Base-by-base conservation (phyloP, 495 filamentous ascomycete species). In the Oleoguttula mirabilis region DNA sequence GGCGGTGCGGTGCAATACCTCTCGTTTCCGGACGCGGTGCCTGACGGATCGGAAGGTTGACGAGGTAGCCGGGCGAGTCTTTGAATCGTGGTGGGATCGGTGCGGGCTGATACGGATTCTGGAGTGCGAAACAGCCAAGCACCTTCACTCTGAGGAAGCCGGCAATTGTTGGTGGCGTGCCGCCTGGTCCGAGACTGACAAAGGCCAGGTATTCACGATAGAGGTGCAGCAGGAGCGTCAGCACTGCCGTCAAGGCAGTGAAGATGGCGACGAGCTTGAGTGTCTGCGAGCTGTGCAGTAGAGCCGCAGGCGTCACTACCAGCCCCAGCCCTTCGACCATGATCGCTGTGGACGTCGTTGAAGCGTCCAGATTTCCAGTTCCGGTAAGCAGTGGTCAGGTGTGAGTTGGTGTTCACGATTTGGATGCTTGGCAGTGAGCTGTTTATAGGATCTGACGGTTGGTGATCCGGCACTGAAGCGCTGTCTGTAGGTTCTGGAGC, bases 1-100 rank as follows among this genome's bases (percentile, higher is more conserved):
- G 84, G 1, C 84, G 73, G 37, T 92, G 84, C 1, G 84, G 84
- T 0, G 82, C 84, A 49, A 92, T 82, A 30, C 84, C 84, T 17
- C 63, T 70, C 5, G 85, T 75, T 11, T 50, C 57, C 7, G 84
- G 84, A 2, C 83, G 72, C 3, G 67, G 64, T 10, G 76, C 79
- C 5, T 56, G 55, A 7, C 84, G 76, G 41, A 65, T 65, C 10
- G 77, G 73, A 6, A 87, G 66, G 21, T 59, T 16, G 16, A 50
- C 40, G 17, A 79, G 68, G 49, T 69, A 70, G 41, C 41, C 47
- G 19, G 22, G 25, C 10, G n/a, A 6, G 6, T 32, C 36, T 8
- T 6, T 58, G 62, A 23, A 69, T 40, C 20, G 59, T 40, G 14
- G 43, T 30, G 8, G 63, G 52, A 24, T 32, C 4, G 35, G 43